A percentile compares a stretch with the other conserved stretches of the same genome.
These are phyloP conservation scores for Sesbania bispinosa DNA, from an alignment of 306 rosid species.

Conservation along the genomic window DNA sequence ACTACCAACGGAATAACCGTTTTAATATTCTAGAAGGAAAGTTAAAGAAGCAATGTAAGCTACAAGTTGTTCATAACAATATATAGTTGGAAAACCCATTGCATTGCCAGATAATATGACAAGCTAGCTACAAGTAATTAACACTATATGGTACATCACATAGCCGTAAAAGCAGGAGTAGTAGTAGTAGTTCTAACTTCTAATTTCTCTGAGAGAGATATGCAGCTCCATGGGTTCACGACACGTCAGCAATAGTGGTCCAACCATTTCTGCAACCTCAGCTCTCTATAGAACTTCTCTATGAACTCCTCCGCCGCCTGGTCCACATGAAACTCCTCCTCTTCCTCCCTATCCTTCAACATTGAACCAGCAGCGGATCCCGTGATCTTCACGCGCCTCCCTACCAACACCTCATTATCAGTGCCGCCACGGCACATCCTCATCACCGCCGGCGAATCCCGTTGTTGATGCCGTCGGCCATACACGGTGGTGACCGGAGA, in stretches of 20 bases:
- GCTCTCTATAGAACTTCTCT: conserved; percentile 60
- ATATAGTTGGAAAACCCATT: too few species aligned
- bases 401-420: background rate
- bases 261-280: conserved; percentile 59
- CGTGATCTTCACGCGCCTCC: conserved; percentile 21
- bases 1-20: too few species aligned
- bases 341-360: background rate
- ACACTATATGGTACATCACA: too few species aligned
- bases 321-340: conserved; percentile 49
- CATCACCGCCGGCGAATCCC: background rate
- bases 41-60: too few species aligned
- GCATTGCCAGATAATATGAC: too few species aligned
- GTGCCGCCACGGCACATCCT: conserved; percentile 26
- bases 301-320: conserved; percentile 89
- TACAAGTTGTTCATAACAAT: too few species aligned
- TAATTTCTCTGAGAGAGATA: too few species aligned
- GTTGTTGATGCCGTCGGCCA: background rate
- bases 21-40: too few species aligned
- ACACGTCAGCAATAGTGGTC: conserved; percentile 33
- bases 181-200: too few species aligned
- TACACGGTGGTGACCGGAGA: conserved; percentile 11
- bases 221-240: too few species aligned
- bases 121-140: too few species aligned
- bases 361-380: background rate
- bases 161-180: too few species aligned